These are phyloP conservation scores for Gossypium raimondii DNA, from an alignment of 345 rosid species.

Conservation along the genomic window DNA sequence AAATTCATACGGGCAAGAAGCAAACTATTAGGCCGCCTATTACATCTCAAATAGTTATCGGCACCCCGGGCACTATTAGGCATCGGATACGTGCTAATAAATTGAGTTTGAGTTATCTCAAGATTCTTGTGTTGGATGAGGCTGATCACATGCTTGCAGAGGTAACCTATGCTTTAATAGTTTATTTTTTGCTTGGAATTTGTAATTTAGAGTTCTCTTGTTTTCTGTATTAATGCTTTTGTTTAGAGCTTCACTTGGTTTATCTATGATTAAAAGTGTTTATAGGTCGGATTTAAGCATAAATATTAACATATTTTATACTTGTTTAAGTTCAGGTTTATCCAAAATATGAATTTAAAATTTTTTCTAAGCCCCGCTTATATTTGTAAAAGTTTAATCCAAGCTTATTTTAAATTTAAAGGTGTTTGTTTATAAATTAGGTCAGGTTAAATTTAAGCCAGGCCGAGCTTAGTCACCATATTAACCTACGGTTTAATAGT, in stretches of 20 bases:
- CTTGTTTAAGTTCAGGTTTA: too few relatives aligned
- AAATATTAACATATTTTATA: too few relatives aligned
- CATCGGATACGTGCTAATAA: slow-evolving; percentile 61
- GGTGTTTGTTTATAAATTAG: too few relatives aligned
- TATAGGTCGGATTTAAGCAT: too few relatives aligned
- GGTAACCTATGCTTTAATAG: slow-evolving; percentile 31
- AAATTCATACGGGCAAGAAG: slow-evolving; percentile 18
- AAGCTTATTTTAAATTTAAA: too few relatives aligned
- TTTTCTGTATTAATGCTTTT: neutral
- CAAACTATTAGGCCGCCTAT: slow-evolving; percentile 36
- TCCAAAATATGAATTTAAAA: too few relatives aligned
- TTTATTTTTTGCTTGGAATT: neutral
- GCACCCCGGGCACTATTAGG: slow-evolving; percentile 89
- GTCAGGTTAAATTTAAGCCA: too few relatives aligned
- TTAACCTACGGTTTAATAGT: too few relatives aligned
- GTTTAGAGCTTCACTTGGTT: neutral
- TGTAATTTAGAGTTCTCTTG: neutral
- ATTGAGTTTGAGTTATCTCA: slow-evolving; percentile 42
- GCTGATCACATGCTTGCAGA: slow-evolving; percentile 94
- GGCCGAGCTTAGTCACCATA: too few relatives aligned
- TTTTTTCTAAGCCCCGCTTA: too few relatives aligned
- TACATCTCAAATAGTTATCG: slow-evolving; percentile 76
- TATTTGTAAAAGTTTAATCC: too few relatives aligned
- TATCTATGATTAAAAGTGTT: too few relatives aligned
- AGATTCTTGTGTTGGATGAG: slow-evolving; percentile 91